These are phyloP conservation scores for Exophiala sp. DNA, from an alignment of 2,329 filamentous ascomycete species.

Conservation along the genomic window DNA sequence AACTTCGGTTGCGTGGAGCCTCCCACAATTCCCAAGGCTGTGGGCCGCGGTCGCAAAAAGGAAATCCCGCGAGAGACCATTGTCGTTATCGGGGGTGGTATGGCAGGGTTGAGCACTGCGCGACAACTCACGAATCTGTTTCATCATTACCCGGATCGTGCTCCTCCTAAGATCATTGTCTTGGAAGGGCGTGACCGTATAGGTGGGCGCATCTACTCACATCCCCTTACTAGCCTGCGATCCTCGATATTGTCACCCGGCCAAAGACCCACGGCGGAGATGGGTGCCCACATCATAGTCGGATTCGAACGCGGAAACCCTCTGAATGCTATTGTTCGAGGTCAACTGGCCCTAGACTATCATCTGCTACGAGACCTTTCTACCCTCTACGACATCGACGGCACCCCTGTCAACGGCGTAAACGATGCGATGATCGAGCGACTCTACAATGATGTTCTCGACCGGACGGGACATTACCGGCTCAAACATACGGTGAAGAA, in stretches of 20 bases:
- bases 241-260: conserved; percentile 46
- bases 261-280: conserved; percentile 75
- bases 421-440: conserved; percentile 81
- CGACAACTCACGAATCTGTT: conserved; percentile 85
- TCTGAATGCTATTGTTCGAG: conserved; percentile 81
- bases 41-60: conserved; percentile 40
- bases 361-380: conserved; percentile 73
- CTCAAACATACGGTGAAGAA: conserved; percentile 65
- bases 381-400: conserved; percentile 72
- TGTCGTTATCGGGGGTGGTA: conserved; percentile 85
- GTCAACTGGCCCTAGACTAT: conserved; percentile 80
- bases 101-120: conserved; percentile 86
- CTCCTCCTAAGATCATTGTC: conserved; percentile 69
- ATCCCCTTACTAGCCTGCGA: conserved; percentile 57
- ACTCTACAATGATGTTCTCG: conserved; percentile 89
- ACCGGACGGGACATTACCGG: conserved; percentile 85
- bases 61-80: conserved; percentile 62
- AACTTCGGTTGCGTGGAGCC: conserved; percentile 88
- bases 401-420: conserved; percentile 62
- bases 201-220: conserved; percentile 90
- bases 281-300: conserved; percentile 97
- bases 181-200: conserved; percentile 82
- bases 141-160: conserved; percentile 66
- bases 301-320: conserved; percentile 95
- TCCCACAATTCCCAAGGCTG: conserved; percentile 42